phyloP scores from a whole-genome alignment of 768 basidiomycete genomes.

The Trametes gibbosa region DNA sequence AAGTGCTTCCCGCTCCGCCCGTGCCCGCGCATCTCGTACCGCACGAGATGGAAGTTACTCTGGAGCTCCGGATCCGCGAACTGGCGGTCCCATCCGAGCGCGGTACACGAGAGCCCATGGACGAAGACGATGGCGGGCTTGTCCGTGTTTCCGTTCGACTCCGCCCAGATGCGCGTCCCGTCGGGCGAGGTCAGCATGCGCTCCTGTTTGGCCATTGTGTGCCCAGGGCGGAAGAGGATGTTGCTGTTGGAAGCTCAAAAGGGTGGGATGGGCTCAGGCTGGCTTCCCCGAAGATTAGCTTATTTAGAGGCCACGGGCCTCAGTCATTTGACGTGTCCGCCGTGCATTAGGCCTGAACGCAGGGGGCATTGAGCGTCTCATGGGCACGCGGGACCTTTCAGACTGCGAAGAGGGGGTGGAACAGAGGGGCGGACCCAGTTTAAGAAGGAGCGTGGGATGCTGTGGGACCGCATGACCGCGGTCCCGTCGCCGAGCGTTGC shows the following conservation, averaged over 20 bases:
- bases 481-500: too few species aligned
- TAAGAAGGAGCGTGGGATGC: neutral
- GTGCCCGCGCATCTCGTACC: slow-evolving; percentile 34
- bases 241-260: neutral
- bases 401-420: neutral
- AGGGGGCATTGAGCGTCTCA: neutral
- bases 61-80: slow-evolving; percentile 33
- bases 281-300: too few species aligned
- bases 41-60: slow-evolving; percentile 30
- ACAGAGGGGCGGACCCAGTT: neutral
- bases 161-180: slow-evolving; percentile 40
- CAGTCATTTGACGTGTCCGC: too few species aligned
- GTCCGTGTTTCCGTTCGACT: slow-evolving; percentile 36
- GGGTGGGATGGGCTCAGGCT: too few species aligned
- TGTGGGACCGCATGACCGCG: neutral
- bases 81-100: slow-evolving; percentile 37
- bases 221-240: neutral
- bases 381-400: neutral
- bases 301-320: too few species aligned
- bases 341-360: too few species aligned
- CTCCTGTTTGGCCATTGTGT: neutral
- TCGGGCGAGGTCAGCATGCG: slow-evolving; percentile 34
- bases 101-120: slow-evolving; percentile 39
- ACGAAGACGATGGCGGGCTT: slow-evolving; percentile 41
- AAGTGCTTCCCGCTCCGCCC: slow-evolving; percentile 28